Base-by-base conservation (phyloP, 306 rosid species). In the Prunus mira region DNA sequence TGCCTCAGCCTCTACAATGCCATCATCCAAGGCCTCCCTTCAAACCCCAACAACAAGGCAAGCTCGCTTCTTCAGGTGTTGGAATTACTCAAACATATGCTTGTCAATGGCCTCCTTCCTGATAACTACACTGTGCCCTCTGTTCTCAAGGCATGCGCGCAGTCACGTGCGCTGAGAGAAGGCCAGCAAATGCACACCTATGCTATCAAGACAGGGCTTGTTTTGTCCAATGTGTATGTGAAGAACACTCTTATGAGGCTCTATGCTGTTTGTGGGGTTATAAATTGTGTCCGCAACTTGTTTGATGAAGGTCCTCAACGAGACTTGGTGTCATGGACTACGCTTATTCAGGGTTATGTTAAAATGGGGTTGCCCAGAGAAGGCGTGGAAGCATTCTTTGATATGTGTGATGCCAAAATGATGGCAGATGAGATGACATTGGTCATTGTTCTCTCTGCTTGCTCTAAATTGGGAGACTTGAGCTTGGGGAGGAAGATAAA, bases 261-360 rank as follows among this genome's bases (percentile, higher is more conserved):
- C 2, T 82, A 68, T 11, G 68, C 75, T 2, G 84, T 85, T n/a
- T 85, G 86, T 34, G 88, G 83, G 55, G 11, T 20, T 63, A 12
- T 82, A 2, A 3, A 72, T 24, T 28, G 41, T 19, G 88, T 52
- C 27, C 80, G 50, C 68, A 30, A 60, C 27, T 3, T 85, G 77
- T 82, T 85, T 41, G 86, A 76, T 20, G 82, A 24, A 85, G 50
- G 67, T 82, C 76, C 84, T 63, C 67, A 75, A 0, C 43, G 75
- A 2, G 86, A 79, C 43, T 72, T 85, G 68, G 86, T 85, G 43
- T 75, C 86, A n/a, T 85, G 84, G 86, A 82, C 88, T 32, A 85
- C 82, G 11, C 88, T 85, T 17, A 74, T 82, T 76, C 88, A 82
- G 61, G 80, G 77, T 4, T 82, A 78, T 56, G 82, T 79, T 9